Conservation (phyloP, 768 basidiomycete genomes). For the Podaxis sp. region DNA sequence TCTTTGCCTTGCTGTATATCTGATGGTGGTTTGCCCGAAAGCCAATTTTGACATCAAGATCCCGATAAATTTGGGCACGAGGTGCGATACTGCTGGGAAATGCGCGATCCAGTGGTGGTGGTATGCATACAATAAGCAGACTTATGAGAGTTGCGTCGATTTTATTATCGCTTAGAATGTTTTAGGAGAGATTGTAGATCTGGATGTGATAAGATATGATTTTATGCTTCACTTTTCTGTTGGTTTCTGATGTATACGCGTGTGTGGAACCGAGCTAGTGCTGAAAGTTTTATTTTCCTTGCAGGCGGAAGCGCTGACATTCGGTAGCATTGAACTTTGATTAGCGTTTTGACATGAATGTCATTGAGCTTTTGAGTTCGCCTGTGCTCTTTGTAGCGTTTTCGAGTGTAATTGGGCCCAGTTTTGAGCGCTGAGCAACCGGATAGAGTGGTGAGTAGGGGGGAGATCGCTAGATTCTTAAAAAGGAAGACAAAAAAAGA, state of each 20-base stretch:
- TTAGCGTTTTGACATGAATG: too few species aligned
- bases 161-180: slow-evolving; percentile 20
- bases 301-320: too few species aligned
- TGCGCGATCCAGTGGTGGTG: slow-evolving; percentile 42
- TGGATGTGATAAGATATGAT: background rate
- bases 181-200: background rate
- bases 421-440: too few species aligned
- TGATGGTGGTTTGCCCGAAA: background rate
- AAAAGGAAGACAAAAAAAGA: too few species aligned
- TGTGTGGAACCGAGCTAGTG: too few species aligned
- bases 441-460: too few species aligned
- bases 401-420: too few species aligned
- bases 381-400: too few species aligned
- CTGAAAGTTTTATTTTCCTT: too few species aligned
- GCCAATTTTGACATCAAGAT: slow-evolving; percentile 32
- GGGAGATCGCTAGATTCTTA: too few species aligned
- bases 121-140: slow-evolving; percentile 30
- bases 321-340: too few species aligned
- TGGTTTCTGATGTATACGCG: background rate
- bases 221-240: background rate
- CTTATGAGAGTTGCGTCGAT: slow-evolving; percentile 37
- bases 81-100: slow-evolving; percentile 28
- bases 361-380: too few species aligned
- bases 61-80: slow-evolving; percentile 25
- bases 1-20: background rate